Conservation (phyloP, 306 rosid species). For the Vigna radiata region DNA sequence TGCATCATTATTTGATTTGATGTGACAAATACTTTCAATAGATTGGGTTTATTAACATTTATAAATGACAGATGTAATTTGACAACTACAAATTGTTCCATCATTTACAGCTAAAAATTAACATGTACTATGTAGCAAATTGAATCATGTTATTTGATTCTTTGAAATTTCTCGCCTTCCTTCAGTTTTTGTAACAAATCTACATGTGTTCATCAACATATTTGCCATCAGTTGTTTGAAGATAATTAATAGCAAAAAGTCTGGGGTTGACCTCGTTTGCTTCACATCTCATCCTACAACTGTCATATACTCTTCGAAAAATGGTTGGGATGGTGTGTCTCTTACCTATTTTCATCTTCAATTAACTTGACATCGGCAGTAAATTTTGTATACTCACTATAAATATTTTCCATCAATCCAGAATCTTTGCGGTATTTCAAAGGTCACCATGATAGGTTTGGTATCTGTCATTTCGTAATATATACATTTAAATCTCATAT, state of each 20-base stretch:
- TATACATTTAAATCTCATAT: slow-evolving; percentile 26
- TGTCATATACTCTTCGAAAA: slow-evolving; percentile 95
- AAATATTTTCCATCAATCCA: slow-evolving; percentile 48
- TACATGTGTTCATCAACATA: slow-evolving; percentile 1
- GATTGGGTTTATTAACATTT: slow-evolving; percentile 32
- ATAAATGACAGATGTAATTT: slow-evolving; percentile 4
- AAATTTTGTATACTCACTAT: slow-evolving; percentile 16
- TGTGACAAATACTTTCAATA: neutral
- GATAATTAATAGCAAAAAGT: slow-evolving; percentile 97
- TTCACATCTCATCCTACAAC: slow-evolving; percentile 96
- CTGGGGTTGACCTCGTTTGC: slow-evolving; percentile 96
- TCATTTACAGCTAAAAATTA: slow-evolving; percentile 19
- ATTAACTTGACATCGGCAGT: neutral
- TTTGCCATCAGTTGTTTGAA: slow-evolving; percentile 79
- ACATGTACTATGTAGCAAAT: slow-evolving; percentile 27
- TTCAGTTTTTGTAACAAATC: slow-evolving; percentile 16
- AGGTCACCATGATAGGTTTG: slow-evolving; percentile 97
- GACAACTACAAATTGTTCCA: neutral
- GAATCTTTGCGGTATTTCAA: slow-evolving; percentile 95
- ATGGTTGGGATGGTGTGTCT: slow-evolving; percentile 96
- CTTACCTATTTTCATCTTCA: slow-evolving; percentile 15
- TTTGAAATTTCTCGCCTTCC: slow-evolving; percentile 4
- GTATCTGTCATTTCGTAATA: slow-evolving; percentile 9
- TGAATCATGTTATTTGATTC: neutral
- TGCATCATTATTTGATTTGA: neutral